phyloP scores from a whole-genome alignment of 176 grass and related monocot genomes.

The Oropetium thomaeum region DNA sequence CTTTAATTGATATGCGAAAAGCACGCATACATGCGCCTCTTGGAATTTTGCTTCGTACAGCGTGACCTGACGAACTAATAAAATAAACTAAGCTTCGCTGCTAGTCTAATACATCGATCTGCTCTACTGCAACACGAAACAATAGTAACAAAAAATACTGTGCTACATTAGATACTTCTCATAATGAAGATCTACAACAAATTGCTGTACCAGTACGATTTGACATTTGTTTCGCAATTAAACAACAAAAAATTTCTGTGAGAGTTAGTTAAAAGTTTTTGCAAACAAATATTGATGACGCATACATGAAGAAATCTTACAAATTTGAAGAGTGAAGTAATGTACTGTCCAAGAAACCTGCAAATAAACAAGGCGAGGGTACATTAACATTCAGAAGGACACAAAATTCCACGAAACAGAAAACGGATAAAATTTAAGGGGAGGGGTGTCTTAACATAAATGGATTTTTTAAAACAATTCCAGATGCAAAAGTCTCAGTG shows the following conservation, averaged over 20 bases:
- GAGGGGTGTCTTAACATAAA: not conserved
- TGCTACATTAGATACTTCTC: not conserved
- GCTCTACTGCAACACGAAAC: not conserved
- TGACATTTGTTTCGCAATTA: no score
- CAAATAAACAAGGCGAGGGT: not conserved
- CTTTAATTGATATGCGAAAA: no score
- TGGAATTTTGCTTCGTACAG: no score
- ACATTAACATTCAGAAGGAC: not conserved
- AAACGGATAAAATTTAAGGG: no score
- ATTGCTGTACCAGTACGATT: not conserved
- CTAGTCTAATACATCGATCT: not conserved
- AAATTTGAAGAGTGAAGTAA: not conserved
- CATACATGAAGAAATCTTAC: not conserved
- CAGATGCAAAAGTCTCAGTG: not conserved
- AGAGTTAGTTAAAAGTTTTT: not conserved
- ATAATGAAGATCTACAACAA: not conserved
- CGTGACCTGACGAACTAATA: no score
- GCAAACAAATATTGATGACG: no score
- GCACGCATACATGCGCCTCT: no score
- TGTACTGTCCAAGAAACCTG: not conserved
- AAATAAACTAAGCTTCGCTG: no score
- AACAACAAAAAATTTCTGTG: no score
- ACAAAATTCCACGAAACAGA: no score
- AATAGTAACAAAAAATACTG: not conserved
- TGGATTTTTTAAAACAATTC: not conserved